Conservation (phyloP, 2,329 filamentous ascomycete species). For the Scedosporium aurantiacum region DNA sequence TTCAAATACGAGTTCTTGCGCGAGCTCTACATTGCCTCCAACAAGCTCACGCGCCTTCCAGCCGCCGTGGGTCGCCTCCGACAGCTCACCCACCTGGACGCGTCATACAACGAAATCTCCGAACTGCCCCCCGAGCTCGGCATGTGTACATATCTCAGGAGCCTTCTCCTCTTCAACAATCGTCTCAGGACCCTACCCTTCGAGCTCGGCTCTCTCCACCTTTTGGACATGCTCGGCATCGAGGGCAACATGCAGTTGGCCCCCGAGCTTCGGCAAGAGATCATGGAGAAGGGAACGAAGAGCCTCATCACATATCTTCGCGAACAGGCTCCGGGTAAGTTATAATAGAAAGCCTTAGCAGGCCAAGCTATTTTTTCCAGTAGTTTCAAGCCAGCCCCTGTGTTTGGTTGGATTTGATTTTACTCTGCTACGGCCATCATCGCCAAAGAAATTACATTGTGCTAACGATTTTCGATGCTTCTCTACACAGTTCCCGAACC, state of each 20-base stretch:
- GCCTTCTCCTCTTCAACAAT: slow-evolving; percentile 83
- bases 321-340: slow-evolving; percentile 74
- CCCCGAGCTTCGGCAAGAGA: slow-evolving; percentile 62
- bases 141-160: slow-evolving; percentile 89
- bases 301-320: slow-evolving; percentile 72
- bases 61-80: slow-evolving; percentile 71
- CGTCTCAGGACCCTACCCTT: slow-evolving; percentile 69
- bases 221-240: slow-evolving; percentile 79
- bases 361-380: neutral
- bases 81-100: slow-evolving; percentile 70
- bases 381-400: too few species aligned
- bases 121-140: slow-evolving; percentile 83
- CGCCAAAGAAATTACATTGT: slow-evolving; percentile 10
- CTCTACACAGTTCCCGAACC: slow-evolving; percentile 60
- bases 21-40: slow-evolving; percentile 87
- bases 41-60: slow-evolving; percentile 75
- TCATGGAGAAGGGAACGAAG: slow-evolving; percentile 80
- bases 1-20: slow-evolving; percentile 85
- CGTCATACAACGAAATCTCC: slow-evolving; percentile 76
- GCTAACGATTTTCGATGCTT: slow-evolving; percentile 9
- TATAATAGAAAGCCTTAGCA: neutral
- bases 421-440: neutral
- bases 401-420: too few species aligned
- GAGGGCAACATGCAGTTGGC: slow-evolving; percentile 76
- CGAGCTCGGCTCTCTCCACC: slow-evolving; percentile 80